A percentile compares a stretch with the other conserved stretches of the same genome.
Conservation (phyloP, 805 yeast genomes). For the Blastobotrys peoriensis region DNA sequence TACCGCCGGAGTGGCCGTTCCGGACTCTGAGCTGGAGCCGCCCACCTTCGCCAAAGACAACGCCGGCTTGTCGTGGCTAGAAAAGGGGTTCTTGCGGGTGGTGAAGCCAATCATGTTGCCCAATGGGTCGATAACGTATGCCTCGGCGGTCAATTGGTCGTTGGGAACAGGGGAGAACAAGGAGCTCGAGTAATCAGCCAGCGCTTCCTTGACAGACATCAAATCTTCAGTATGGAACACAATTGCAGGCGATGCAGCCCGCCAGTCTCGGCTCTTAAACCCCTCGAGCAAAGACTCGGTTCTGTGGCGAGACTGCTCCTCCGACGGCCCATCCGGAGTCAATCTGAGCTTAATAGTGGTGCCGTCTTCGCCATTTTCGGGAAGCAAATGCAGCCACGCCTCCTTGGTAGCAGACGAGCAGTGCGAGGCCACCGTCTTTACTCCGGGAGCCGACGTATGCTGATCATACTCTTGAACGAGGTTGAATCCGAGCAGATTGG, state of each 20-base stretch:
- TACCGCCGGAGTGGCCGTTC: not conserved
- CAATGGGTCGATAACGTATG: constrained; percentile 75
- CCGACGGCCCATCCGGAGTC: constrained; percentile 23
- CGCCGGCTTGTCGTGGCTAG: constrained; percentile 7
- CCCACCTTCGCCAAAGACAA: not conserved
- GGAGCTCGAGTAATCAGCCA: constrained; percentile 25
- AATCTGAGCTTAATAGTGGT: constrained; percentile 28
- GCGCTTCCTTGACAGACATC: constrained; percentile 12
- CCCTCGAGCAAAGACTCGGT: constrained; percentile 16
- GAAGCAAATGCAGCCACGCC: constrained; percentile 25
- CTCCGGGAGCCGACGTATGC: constrained; percentile 21
- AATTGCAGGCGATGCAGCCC: constrained; percentile 39
- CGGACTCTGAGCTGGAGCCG: not conserved
- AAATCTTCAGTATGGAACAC: constrained; percentile 44
- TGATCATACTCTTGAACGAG: constrained; percentile 33
- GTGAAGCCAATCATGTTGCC: constrained; percentile 82
- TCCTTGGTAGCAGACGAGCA: constrained; percentile 23
- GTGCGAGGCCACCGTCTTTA: constrained; percentile 23
- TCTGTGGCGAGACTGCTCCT: constrained; percentile 17
- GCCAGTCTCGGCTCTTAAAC: constrained; percentile 39
- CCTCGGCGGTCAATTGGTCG: constrained; percentile 66
- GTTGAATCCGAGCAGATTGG: constrained; percentile 36
- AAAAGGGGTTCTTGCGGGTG: constrained; percentile 32
- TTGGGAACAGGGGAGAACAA: constrained; percentile 52
- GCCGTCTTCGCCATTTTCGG: constrained; percentile 19